A percentile compares a stretch with the other conserved stretches of the same genome.
These are phyloP conservation scores for Ceratobasidium sp. DNA, from an alignment of 1,284 basidiomycete genomes.

Conservation along the genomic window DNA sequence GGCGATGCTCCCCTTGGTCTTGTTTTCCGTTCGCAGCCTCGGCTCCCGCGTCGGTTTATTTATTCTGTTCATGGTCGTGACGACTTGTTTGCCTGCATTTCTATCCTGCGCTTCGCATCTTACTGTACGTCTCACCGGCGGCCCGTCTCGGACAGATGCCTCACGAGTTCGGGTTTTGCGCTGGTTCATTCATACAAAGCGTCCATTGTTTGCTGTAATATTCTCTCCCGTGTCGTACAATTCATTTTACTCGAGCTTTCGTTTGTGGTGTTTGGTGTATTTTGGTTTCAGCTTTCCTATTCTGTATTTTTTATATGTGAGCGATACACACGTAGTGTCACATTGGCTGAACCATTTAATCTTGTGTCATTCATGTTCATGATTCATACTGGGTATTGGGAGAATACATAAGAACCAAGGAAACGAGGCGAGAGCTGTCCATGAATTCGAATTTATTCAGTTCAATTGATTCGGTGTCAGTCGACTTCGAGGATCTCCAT, in stretches of 20 bases:
- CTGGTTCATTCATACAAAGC: constrained; percentile 27
- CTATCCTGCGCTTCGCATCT: constrained; percentile 28
- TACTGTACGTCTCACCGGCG: constrained; percentile 22
- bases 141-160: constrained; percentile 33
- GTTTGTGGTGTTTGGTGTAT: constrained; percentile 33
- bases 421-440: constrained; percentile 21
- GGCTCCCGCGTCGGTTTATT: constrained; percentile 20
- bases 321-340: constrained; percentile 19
- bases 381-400: constrained; percentile 28
- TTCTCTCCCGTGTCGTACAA: constrained; percentile 18
- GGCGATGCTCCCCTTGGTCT: background rate
- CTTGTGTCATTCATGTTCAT: constrained; percentile 8
- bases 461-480: background rate
- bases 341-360: background rate
- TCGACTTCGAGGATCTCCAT: constrained; percentile 41
- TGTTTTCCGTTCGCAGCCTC: constrained; percentile 5
- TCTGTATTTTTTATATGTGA: constrained; percentile 27
- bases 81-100: constrained; percentile 16
- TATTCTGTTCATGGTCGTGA: constrained; percentile 28
- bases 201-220: constrained; percentile 21
- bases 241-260: constrained; percentile 8
- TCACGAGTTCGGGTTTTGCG: background rate
- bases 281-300: constrained; percentile 10
- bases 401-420: constrained; percentile 26
- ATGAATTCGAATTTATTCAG: constrained; percentile 13